Percentiles rank a stretch among this genome's conserved stretches.
These are phyloP conservation scores for Stipa capillata DNA, from an alignment of 176 grass and related monocot genomes.

Conservation along the genomic window DNA sequence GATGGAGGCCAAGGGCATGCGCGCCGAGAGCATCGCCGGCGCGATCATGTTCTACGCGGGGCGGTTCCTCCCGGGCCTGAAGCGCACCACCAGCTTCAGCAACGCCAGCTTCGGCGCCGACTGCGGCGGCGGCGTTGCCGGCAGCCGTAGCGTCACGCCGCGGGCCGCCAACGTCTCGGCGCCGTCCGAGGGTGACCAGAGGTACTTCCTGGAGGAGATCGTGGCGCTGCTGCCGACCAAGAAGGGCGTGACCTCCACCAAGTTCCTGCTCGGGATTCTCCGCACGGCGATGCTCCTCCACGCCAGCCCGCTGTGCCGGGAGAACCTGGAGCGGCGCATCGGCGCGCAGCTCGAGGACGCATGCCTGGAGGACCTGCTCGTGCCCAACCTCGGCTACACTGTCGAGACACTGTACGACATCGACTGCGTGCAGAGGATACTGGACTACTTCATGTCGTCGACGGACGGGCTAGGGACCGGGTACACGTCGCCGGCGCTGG, in stretches of 20 bases:
- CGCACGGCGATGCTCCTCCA: constrained; percentile 64
- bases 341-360: constrained; percentile 81
- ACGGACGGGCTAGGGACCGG: constrained; percentile 35
- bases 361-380: constrained; percentile 65
- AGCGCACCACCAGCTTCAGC: constrained; percentile 51
- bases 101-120: constrained; percentile 16
- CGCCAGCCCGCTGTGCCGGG: constrained; percentile 58
- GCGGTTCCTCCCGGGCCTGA: constrained; percentile 36
- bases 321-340: constrained; percentile 73
- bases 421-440: constrained; percentile 78
- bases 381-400: constrained; percentile 67
- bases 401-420: constrained; percentile 82
- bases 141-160: constrained; percentile 38
- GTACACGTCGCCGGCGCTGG: constrained; percentile 34
- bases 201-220: constrained; percentile 88
- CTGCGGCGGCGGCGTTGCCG: neutral
- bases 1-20: constrained; percentile 59
- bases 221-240: constrained; percentile 66
- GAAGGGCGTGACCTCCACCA: constrained; percentile 71
- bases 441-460: constrained; percentile 77
- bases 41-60: constrained; percentile 57
- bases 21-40: constrained; percentile 45
- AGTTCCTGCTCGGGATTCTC: constrained; percentile 69
- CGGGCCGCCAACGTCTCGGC: constrained; percentile 11
- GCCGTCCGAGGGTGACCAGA: constrained; percentile 65